Conservation (phyloP, 768 basidiomycete species). For the Galerina sulciceps region DNA sequence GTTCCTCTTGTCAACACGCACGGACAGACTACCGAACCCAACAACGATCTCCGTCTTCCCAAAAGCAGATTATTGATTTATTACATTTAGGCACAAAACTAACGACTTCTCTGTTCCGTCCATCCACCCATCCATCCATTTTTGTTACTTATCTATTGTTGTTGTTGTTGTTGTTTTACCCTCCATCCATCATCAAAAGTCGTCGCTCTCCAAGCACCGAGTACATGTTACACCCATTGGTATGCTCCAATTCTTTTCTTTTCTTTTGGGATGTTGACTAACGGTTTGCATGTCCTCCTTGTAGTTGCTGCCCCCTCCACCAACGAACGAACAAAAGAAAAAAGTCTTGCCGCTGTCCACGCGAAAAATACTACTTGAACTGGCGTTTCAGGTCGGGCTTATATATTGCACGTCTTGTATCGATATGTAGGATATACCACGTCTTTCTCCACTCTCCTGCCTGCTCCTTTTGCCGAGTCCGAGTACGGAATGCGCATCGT, state of each 20-base stretch:
- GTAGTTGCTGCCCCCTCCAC: too few species aligned
- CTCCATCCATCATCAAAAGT: not conserved
- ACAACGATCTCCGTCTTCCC: conserved; percentile 4
- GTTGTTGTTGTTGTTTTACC: too few species aligned
- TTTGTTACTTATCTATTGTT: not conserved
- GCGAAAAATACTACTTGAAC: not conserved
- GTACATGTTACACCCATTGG: not conserved
- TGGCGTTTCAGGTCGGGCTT: not conserved
- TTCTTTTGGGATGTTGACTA: too few species aligned
- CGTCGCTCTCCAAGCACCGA: not conserved
- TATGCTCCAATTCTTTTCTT: not conserved
- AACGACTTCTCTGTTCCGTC: not conserved
- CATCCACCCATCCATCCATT: too few species aligned
- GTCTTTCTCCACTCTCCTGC: not conserved
- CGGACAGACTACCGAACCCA: conserved; percentile 10
- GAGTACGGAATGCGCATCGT: too few species aligned
- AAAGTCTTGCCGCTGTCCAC: not conserved
- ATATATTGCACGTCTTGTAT: conserved; percentile 5
- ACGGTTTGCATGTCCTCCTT: too few species aligned
- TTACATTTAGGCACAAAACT: conserved; percentile 11
- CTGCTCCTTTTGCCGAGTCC: not conserved
- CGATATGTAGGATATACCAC: conserved; percentile 22
- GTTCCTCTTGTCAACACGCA: not conserved
- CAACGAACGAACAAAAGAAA: not conserved
- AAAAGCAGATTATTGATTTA: conserved; percentile 22